Evolutionary conservation across 306 rosid genomes (phyloP), one percentile per base, ranked within the genome.

Genomic region (Neltuma alba): DNA sequence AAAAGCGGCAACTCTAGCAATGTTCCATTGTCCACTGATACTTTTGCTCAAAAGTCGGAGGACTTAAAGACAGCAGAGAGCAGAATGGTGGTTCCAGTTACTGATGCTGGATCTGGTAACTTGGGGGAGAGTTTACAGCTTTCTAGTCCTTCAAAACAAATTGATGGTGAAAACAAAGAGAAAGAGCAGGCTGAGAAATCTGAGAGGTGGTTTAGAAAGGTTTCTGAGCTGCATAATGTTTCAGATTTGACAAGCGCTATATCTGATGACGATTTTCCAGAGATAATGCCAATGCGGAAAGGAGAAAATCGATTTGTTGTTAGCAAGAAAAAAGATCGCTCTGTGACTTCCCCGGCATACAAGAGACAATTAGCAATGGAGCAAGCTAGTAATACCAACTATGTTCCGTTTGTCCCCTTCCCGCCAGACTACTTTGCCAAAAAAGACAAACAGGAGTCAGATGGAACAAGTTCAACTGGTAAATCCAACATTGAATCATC

Each of bases 251-350:
- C 93, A 36, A 86, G 82, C 72, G 89, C 91, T 72, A 79, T 89
- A 79, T 86, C 97, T 0, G 93, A 93, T 78, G 92, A 91, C 45
- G 97, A 93, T 82, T 93, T 95, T 86, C 99, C 98, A 23, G 96
- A 93, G 60, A 87, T 95, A 78, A 95, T 95, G 99, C 99, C 98
- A 1, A 86, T 89, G 89, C 96, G 93, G 40, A 95, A 90, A 89
- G 99, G 99, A 83, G 97, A 95, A 87, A 95, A 91, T 67, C 86
- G 88, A 60, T 95, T 95, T 83, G 97, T 95, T 60, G 88, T 95
- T 52, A 81, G 96, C 88, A 91, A 88, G 89, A 95, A 93, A 88
- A 95, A 93, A 62, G 97, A 93, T 42, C 96, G 96, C 28, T 91
- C 99, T 52, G 84, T 93, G 87, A 87, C 93, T 68, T 88, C 98